Base-by-base conservation (phyloP, 768 basidiomycete genomes). In the Lactifluus piperatus region DNA sequence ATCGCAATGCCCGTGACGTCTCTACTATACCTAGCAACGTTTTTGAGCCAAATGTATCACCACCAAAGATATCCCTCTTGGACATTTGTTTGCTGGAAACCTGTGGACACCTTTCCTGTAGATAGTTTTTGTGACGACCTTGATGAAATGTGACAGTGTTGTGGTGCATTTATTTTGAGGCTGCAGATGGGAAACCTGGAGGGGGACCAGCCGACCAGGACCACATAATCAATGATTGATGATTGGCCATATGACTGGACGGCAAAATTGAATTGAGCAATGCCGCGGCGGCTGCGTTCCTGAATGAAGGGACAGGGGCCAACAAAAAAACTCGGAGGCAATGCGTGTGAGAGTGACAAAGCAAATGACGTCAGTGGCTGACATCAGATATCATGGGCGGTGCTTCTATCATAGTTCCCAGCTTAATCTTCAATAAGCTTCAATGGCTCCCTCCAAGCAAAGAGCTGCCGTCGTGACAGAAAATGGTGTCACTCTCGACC, bases 391-490 rank as follows among this genome's bases (percentile, higher is more conserved):
- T 30, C 30, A n/a, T n/a, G n/a, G n/a, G n/a, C n/a, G n/a, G n/a
- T n/a, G n/a, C n/a, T n/a, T n/a, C n/a, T n/a, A n/a, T n/a, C n/a
- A n/a, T n/a, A n/a, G n/a, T n/a, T n/a, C n/a, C n/a, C n/a, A n/a
- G n/a, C n/a, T n/a, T n/a, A n/a, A n/a, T n/a, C n/a, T n/a, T n/a
- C n/a, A n/a, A 34, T 11, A 34, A 34, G 30, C 8, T 30, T 30
- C 30, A 11, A 59, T 60, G 59, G 43, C 59, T 5, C 59, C 54
- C 27, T 22, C 27, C 49, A 44, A 60, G 34, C 59, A 60, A 51
- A 55, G 29, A 29, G 59, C 49, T 18, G 34, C 34, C 5, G 1
- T 37, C 36, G 24, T 60, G n/a, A 46, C 54, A 11, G 29, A 60
- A 26, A 46, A 8, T 11, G 59, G 59, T 3, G 8, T 55, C 5